Evolutionary conservation across 495 filamentous ascomycete species (phyloP), one percentile per base, ranked within the genome.

Genomic region (Staphylotrichum longicolle): DNA sequence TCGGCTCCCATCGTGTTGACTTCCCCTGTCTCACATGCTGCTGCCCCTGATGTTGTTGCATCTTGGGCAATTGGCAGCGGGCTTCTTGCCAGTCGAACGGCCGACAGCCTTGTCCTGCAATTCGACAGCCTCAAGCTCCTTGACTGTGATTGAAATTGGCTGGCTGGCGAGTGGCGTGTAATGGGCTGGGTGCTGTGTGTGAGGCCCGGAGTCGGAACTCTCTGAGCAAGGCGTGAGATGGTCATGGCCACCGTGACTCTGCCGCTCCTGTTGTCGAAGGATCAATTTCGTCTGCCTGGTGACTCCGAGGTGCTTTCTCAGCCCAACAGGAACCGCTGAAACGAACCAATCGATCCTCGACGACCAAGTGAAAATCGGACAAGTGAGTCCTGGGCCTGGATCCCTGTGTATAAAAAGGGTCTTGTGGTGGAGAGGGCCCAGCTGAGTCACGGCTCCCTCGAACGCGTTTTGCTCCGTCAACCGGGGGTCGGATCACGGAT

Each of bases 201-300:
- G 39, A 54, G 27, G 15, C 42, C 34, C 40, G 20, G 37, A 20
- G 47, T 14, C 37, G 57, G 41, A 49, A 49, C 48, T 54, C 52
- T 52, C 33, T 61, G 58, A 27, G 30, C 46, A 32, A 64, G 34
- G 12, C 54, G 53, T 33, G 63, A 64, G 32, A 64, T 57, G 6
- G 57, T 54, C 63, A 64, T 64, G 14, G 62, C 20, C 55, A 3
- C 4, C 7, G 32, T 45, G 30, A 44, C 53, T 44, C 39, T 7
- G 41, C 32, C 41, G 54, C 30, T 9, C n/a, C 42, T 45, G 14
- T 7, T 46, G 39, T 9, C 30, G 14, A 30, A 54, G 9, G 15
- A 27, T 39, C 37, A 10, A 41, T 34, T 32, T 6, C 41, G 8
- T 7, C 2, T 6, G 39, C n/a, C 30, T 3, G 33, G 12, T 48